phyloP scores from a whole-genome alignment of 345 rosid species.

The Pugionium cornutum region DNA sequence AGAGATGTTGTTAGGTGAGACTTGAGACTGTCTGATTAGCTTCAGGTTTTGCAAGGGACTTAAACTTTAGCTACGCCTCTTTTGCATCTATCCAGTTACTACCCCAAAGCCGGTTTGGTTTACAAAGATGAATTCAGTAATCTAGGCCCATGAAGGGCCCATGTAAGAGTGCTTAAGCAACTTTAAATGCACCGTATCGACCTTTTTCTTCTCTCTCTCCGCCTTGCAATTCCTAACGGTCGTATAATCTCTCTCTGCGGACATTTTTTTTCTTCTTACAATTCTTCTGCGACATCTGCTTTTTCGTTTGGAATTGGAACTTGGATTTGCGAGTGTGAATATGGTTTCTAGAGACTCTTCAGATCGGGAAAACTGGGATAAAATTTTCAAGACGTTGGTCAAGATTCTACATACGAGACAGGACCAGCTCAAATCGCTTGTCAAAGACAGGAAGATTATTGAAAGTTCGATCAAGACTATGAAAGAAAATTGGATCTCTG shows the following conservation, averaged over 20 bases:
- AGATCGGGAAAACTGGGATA: constrained; percentile 62
- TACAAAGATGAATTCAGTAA: neutral
- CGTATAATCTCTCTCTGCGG: constrained; percentile 8
- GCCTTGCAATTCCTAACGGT: constrained; percentile 29
- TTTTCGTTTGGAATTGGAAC: constrained; percentile 17
- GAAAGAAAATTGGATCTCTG: constrained; percentile 51
- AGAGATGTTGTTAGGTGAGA: no score
- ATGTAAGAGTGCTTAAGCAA: neutral
- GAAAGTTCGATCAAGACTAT: constrained; percentile 54
- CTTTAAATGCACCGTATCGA: neutral
- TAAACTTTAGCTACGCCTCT: neutral
- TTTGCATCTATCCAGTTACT: neutral
- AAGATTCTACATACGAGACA: constrained; percentile 59
- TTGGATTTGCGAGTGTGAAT: constrained; percentile 35
- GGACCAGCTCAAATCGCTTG: constrained; percentile 60
- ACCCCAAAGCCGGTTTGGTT: constrained; percentile 27
- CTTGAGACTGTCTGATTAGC: no score
- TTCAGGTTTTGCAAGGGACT: constrained; percentile 16
- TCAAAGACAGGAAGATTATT: constrained; percentile 57
- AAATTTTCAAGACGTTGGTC: constrained; percentile 51
- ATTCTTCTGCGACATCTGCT: constrained; percentile 11
- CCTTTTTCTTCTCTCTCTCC: neutral
- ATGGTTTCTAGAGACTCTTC: constrained; percentile 35
- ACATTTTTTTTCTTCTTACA: neutral
- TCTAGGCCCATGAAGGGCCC: constrained; percentile 10